Evolutionary conservation across 2,329 filamentous ascomycete species (phyloP).

Genomic region (Scorias spongiosa): DNA sequence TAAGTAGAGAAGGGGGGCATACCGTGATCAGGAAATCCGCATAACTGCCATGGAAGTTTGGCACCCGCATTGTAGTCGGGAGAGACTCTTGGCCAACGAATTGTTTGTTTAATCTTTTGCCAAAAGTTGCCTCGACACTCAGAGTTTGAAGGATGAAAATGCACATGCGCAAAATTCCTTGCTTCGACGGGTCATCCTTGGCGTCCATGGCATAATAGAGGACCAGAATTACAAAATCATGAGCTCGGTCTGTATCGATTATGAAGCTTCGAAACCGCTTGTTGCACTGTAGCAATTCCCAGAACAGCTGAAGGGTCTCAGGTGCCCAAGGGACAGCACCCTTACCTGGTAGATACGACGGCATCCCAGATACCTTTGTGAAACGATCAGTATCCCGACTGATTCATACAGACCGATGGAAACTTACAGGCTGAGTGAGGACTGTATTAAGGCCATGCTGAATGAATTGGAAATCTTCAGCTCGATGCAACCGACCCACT

Average conservation of each 20-base stretch:
- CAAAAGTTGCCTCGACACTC: conserved; percentile 84
- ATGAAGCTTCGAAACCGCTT: conserved; percentile 94
- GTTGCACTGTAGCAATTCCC: conserved; percentile 95
- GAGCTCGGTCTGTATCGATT: conserved; percentile 82
- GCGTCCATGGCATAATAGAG: conserved; percentile 89
- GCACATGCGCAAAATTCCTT: conserved; percentile 90
- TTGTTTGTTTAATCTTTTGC: conserved; percentile 70
- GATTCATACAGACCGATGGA: neutral
- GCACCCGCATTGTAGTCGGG: conserved; percentile 64
- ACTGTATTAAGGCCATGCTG: conserved; percentile 33
- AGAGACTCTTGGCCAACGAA: conserved; percentile 84
- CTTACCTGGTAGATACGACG: conserved; percentile 74
- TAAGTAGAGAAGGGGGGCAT: conserved; percentile 21
- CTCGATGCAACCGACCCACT: conserved; percentile 73
- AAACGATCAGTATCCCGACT: conserved; percentile 9
- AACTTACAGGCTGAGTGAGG: conserved; percentile 60
- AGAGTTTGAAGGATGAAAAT: conserved; percentile 92
- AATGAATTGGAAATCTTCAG: conserved; percentile 95
- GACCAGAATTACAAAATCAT: conserved; percentile 82
- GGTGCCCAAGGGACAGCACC: conserved; percentile 77
- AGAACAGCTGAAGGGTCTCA: conserved; percentile 93
- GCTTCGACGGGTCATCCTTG: conserved; percentile 70
- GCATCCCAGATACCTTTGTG: conserved; percentile 58
- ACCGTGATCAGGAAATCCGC: conserved; percentile 87
- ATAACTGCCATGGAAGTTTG: conserved; percentile 77